Percentiles rank a stretch among this genome's conserved stretches.
Evolutionary conservation across 768 basidiomycete genomes (phyloP).

Genomic region (Xerocomus spinulosus): DNA sequence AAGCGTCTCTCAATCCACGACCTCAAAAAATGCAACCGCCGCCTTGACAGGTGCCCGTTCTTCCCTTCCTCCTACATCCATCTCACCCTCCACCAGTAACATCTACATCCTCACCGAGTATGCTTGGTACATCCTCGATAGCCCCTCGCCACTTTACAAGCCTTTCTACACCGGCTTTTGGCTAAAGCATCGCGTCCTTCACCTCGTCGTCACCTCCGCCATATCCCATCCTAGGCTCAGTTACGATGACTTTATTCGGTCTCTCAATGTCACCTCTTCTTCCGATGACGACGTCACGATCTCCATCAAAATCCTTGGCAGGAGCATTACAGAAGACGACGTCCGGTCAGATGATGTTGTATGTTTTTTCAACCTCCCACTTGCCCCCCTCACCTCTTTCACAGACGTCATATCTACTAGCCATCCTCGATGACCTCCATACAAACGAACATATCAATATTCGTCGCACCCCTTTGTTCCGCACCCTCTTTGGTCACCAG

Average conservation of each 20-base stretch:
- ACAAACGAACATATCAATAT: constrained; percentile 29
- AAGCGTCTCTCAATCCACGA: constrained; percentile 47
- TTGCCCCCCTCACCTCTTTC: constrained; percentile 3
- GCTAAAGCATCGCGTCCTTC: constrained; percentile 45
- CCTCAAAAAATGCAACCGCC: constrained; percentile 16
- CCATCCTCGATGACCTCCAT: constrained; percentile 37
- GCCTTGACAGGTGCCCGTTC: constrained; percentile 41
- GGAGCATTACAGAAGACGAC: constrained; percentile 39
- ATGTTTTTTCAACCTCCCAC: constrained; percentile 18
- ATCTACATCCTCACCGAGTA: constrained; percentile 57
- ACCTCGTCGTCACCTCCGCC: constrained; percentile 41
- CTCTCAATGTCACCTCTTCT: constrained; percentile 29
- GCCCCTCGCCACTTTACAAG: constrained; percentile 43
- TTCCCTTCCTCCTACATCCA: neutral
- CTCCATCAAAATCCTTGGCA: constrained; percentile 39
- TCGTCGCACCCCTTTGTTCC: constrained; percentile 40
- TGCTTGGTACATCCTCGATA: constrained; percentile 69
- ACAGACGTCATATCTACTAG: constrained; percentile 44
- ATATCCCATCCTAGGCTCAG: constrained; percentile 33
- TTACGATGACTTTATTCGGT: constrained; percentile 37
- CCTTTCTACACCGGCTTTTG: constrained; percentile 46
- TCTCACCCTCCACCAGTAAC: constrained; percentile 39
- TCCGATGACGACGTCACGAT: constrained; percentile 30
- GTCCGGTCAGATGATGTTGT: constrained; percentile 46
- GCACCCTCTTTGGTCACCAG: constrained; percentile 28